These are phyloP conservation scores for Phaeosphaeriaceae sp. DNA, from an alignment of 2,329 filamentous ascomycete species.

Conservation along the genomic window DNA sequence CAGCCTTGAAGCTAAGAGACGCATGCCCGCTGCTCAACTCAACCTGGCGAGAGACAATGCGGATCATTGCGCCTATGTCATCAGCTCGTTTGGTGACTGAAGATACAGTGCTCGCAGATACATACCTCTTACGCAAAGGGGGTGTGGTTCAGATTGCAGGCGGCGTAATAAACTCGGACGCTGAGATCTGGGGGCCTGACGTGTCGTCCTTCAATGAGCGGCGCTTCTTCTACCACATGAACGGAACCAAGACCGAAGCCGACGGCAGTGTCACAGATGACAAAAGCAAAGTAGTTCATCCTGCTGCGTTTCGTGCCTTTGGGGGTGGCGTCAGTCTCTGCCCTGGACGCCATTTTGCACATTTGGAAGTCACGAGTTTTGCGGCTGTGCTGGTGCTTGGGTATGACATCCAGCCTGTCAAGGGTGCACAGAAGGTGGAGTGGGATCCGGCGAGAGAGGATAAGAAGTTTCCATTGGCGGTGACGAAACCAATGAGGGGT, in stretches of 20 bases:
- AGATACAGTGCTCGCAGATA: conserved; percentile 52
- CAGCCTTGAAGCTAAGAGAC: conserved; percentile 48
- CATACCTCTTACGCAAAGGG: conserved; percentile 53
- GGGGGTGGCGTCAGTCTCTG: conserved; percentile 43
- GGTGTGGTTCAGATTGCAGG: conserved; percentile 55
- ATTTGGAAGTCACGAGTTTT: conserved; percentile 39
- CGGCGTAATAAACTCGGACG: conserved; percentile 52
- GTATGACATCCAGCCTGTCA: conserved; percentile 37
- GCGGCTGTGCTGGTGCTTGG: conserved; percentile 34
- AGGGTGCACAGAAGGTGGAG: conserved; percentile 10
- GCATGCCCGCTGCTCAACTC: conserved; percentile 54
- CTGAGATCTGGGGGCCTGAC: conserved; percentile 54
- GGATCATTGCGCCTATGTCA: conserved; percentile 49
- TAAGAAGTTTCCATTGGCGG: conserved; percentile 24
- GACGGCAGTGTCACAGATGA: conserved; percentile 17
- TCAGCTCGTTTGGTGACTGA: conserved; percentile 51
- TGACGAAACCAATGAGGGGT: conserved; percentile 25
- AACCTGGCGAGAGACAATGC: conserved; percentile 55
- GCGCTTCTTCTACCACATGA: conserved; percentile 47
- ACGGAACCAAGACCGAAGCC: conserved; percentile 22
- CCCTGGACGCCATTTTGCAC: conserved; percentile 47
- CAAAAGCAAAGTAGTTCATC: conserved; percentile 27
- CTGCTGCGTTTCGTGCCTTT: conserved; percentile 40
- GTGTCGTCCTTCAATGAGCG: conserved; percentile 50
- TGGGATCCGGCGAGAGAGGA: conserved; percentile 28